Base-by-base conservation (phyloP, 73 alveolate genomes). In the Paramecium biaurelia region DNA sequence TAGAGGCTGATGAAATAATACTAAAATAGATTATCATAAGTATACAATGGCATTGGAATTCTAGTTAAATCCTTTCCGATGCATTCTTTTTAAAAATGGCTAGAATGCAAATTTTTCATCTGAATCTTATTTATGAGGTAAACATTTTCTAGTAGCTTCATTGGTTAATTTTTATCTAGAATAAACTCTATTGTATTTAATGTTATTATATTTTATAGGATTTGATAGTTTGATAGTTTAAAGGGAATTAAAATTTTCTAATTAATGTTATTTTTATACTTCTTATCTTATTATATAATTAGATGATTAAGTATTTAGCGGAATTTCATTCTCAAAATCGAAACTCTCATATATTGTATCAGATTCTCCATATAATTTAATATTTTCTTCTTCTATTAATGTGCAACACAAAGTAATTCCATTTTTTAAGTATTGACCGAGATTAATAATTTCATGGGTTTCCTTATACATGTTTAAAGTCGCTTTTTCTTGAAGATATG, bases 21-120 rank as follows among this genome's bases (percentile, higher is more conserved):
- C 68, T 53, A 53, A 53, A 53, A 18, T 53, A 2, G 21, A 53
- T 18, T 47, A 4, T 18, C 30, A 53, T 53, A 53, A 53, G 4
- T 53, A 53, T 53, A 53, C 68, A 72, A n/a, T 72, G 86, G 86
- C 56, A 72, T 38, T 20, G 86, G 86, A 12, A 72, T 72, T 12
- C 86, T 11, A 15, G 86, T 72, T 72, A 72, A 72, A 72, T 72
- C 86, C 37, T 72, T 72, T 72, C 86, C 86, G 0, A 72, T 72
- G n/a, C 56, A 32, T 12, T 32, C 56, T 37, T 72, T n/a, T 72
- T 21, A 72, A 20, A 35, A 72, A 72, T 34, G 86, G 58, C 58
- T 32, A 72, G 24, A 72, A 72, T 21, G 56, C 56, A 35, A 72
- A 38, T 18, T 72, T 72, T 15, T 72, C 86, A 12, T 72, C 58